Base-by-base conservation (phyloP, 352 stramenopile species). In the Phytophthora colocasiae region DNA sequence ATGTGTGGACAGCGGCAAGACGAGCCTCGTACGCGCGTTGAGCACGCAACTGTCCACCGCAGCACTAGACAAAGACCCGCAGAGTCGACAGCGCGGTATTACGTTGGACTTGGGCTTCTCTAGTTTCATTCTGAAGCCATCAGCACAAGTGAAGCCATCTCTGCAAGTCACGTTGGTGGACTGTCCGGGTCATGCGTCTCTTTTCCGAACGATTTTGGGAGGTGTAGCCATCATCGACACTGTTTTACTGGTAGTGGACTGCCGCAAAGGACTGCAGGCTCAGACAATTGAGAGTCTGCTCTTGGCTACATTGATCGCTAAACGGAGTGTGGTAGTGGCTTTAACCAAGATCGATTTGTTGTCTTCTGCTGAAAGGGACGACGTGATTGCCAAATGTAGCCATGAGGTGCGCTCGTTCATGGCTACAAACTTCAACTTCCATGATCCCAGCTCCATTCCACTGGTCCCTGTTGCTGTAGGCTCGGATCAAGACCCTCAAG, bases 171-270 rank as follows among this genome's bases (percentile, higher is more conserved):
- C 97, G 19, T 70, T 98, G 10, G 93, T 98, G 10, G 91, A 97
- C 73, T 97, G 98, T 78, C 98, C 98, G 1, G 98, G 98, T 4
- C 98, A 99, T 72, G 97, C 97, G 22, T 98, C 92, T 15, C 79
- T 99, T 9, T 99, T 99, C 66, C 92, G 97, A 58, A 99, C 97
- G n/a, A 99, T 99, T 57, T 97, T 99, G 38, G 97, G 96, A 31
- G 97, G 97, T 53, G 95, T 98, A 40, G 95, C 99, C 77, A 99
- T 99, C 70, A 99, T 99, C 68, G 97, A 99, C 73, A 92, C 98
- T 59, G 97, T 99, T 26, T 64, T 99, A 19, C 79, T 99, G 17
- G 96, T 99, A 14, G 89, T 99, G 4, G 97, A 99, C 72, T 91
- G 89, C 10, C 94, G 89, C 50, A 99, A 99, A 75, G 97, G 97